A percentile compares a stretch with the other conserved stretches of the same genome.
These are phyloP conservation scores for Termitomyces sp. DNA, from an alignment of 768 basidiomycete genomes.

Conservation along the genomic window DNA sequence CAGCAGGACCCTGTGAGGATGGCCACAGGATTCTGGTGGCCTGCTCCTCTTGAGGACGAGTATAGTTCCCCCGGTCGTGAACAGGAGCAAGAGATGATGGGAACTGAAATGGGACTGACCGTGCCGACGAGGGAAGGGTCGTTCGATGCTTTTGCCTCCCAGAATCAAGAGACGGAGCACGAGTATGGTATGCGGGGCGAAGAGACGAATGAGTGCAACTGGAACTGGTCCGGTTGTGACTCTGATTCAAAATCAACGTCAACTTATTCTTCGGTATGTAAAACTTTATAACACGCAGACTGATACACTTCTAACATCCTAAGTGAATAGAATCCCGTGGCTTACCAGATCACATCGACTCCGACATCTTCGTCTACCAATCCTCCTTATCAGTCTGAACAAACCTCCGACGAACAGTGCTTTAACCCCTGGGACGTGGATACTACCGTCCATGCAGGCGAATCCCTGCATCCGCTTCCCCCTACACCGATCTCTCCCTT, in stretches of 20 bases:
- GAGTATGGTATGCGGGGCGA: not conserved
- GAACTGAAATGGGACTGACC: not conserved
- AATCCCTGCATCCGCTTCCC: not conserved
- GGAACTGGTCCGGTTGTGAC: not conserved
- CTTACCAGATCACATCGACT: not conserved
- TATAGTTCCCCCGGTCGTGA: not conserved
- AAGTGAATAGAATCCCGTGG: not conserved
- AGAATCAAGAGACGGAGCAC: not conserved
- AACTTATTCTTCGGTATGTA: not conserved
- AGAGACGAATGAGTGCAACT: not conserved
- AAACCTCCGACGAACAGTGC: not conserved
- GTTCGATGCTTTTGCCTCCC: not conserved
- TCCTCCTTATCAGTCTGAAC: not conserved
- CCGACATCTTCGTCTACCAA: not conserved
- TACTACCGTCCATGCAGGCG: not conserved
- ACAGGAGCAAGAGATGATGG: not conserved
- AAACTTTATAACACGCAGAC: not conserved
- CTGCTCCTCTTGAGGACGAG: not conserved
- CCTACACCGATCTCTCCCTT: slow-evolving; percentile 1
- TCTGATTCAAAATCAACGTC: not conserved
- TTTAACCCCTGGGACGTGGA: not conserved
- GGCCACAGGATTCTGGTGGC: slow-evolving; percentile 1
- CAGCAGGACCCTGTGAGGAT: not conserved
- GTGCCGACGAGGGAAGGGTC: slow-evolving; percentile 10
- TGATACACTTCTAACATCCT: not conserved